Percentiles rank a stretch among this genome's conserved stretches.
Evolutionary conservation across 768 basidiomycete species (phyloP).

Genomic region (Kwoniella sp.): DNA sequence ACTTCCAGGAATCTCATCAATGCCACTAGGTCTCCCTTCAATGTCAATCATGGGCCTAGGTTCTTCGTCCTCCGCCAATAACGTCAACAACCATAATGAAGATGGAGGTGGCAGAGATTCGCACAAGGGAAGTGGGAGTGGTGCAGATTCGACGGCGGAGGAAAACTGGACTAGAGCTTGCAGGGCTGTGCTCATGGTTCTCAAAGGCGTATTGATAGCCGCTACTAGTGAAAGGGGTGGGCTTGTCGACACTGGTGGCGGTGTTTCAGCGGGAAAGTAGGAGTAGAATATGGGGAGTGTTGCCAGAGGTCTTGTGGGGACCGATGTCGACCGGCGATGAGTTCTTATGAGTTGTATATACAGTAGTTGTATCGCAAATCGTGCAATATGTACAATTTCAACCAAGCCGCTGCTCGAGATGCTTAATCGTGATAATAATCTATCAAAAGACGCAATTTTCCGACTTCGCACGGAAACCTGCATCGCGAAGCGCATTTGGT

Average conservation of each 20-base stretch:
- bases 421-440: too few relatives aligned
- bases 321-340: background rate
- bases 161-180: constrained; percentile 94
- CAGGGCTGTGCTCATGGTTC: constrained; percentile 70
- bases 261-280: background rate
- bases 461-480: too few relatives aligned
- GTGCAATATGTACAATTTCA: too few relatives aligned
- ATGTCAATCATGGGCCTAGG: constrained; percentile 47
- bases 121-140: background rate
- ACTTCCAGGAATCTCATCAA: constrained; percentile 71
- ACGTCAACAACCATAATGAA: constrained; percentile 4
- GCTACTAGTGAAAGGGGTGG: constrained; percentile 48
- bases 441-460: too few relatives aligned
- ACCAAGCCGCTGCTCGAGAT: too few relatives aligned
- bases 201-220: constrained; percentile 52
- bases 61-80: constrained; percentile 5
- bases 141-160: constrained; percentile 62
- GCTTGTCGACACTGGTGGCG: background rate
- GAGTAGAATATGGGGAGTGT: too few relatives aligned
- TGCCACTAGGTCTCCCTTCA: constrained; percentile 31
- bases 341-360: constrained; percentile 1
- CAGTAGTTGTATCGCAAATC: too few relatives aligned
- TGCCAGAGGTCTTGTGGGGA: background rate
- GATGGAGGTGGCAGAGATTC: background rate
- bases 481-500: too few relatives aligned